These are phyloP conservation scores for Vigna reflexopilosa DNA, from an alignment of 306 rosid species.

Conservation along the genomic window DNA sequence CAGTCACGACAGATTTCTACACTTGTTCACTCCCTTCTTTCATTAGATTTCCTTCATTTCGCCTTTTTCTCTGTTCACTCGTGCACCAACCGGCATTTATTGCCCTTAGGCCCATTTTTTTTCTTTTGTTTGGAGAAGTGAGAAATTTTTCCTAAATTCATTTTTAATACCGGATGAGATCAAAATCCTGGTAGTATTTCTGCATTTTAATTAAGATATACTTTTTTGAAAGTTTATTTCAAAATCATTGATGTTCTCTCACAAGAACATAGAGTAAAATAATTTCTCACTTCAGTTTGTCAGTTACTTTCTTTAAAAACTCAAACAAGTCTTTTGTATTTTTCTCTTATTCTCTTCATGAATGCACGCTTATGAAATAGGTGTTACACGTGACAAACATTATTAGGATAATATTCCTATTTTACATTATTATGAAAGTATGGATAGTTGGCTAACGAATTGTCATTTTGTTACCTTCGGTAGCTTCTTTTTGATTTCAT, in stretches of 20 bases:
- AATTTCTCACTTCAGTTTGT: neutral
- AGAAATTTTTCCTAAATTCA: neutral
- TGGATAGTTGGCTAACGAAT: constrained; percentile 56
- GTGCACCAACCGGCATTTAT: neutral
- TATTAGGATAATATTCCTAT: neutral
- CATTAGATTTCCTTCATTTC: neutral
- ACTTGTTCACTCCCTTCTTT: neutral
- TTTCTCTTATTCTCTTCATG: constrained; percentile 11
- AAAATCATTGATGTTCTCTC: neutral
- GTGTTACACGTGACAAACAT: neutral
- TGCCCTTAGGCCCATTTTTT: neutral
- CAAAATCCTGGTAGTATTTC: constrained; percentile 3
- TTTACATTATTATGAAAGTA: constrained; percentile 30
- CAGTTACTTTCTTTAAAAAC: neutral
- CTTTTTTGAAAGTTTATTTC: neutral
- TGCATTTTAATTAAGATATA: constrained; percentile 15
- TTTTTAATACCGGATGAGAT: constrained; percentile 15
- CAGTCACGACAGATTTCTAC: neutral
- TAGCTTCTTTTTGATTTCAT: constrained; percentile 79
- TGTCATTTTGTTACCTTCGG: constrained; percentile 28
- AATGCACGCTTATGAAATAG: constrained; percentile 7
- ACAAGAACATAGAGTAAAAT: neutral
- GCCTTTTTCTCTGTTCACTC: neutral
- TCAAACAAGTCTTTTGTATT: neutral
- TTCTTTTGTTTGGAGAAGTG: neutral